Evolutionary conservation across 2,329 filamentous ascomycete species (phyloP).

Genomic region (Trichoderma semiorbis): DNA sequence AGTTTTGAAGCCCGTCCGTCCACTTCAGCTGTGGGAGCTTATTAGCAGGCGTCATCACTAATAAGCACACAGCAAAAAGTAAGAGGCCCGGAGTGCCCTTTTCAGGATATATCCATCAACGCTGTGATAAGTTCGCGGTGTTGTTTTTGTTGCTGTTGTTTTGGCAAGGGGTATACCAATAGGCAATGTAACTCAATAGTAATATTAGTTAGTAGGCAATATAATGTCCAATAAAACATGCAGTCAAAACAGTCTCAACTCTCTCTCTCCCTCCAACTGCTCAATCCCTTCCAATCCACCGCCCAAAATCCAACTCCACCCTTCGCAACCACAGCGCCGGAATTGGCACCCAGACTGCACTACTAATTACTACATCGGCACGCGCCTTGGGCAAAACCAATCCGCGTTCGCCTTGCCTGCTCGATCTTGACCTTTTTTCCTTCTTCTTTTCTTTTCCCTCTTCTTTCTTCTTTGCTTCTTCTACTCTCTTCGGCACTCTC

Average conservation of each 20-base stretch:
- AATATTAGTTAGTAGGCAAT: neutral
- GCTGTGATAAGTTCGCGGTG: neutral
- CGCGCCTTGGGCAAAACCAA: conserved; percentile 14
- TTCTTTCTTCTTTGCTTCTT: neutral
- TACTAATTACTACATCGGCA: neutral
- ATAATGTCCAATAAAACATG: neutral
- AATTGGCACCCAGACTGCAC: conserved; percentile 7
- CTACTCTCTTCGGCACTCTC: neutral
- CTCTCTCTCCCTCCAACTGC: neutral
- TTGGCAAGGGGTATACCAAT: neutral
- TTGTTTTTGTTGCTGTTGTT: neutral
- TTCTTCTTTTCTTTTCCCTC: neutral
- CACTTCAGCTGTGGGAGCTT: neutral
- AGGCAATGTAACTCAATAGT: neutral
- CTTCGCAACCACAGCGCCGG: neutral
- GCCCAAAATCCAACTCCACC: conserved; percentile 2
- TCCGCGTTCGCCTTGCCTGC: neutral
- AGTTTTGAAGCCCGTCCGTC: no score
- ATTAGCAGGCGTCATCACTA: neutral
- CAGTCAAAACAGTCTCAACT: neutral
- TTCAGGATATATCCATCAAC: neutral
- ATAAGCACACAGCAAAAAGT: neutral
- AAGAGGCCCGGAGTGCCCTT: neutral
- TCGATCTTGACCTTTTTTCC: neutral
- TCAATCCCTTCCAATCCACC: neutral